Evolutionary conservation across 1,139 yeast species (phyloP).

Genomic region (Blastobotrys apis): DNA sequence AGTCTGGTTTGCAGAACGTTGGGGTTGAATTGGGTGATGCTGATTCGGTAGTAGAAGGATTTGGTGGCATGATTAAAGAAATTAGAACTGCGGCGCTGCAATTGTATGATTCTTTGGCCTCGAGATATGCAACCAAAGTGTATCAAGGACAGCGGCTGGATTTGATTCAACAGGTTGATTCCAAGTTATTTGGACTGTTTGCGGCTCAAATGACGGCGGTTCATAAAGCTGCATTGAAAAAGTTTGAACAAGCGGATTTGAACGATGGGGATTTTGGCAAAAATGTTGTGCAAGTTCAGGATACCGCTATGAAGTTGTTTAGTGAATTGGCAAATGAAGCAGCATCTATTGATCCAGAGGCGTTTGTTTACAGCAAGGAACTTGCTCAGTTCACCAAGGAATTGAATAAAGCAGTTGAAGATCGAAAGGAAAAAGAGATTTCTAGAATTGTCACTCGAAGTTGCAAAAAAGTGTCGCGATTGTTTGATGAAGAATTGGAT

Average conservation of each 20-base stretch:
- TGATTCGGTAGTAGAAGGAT: conserved; percentile 25
- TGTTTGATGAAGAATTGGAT: conserved; percentile 32
- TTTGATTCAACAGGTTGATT: conserved; percentile 38
- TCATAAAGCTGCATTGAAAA: conserved; percentile 31
- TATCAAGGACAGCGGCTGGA: conserved; percentile 56
- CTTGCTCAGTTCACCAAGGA: conserved; percentile 25
- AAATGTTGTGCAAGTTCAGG: conserved; percentile 14
- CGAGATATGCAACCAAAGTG: conserved; percentile 63
- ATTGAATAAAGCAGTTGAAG: conserved; percentile 29
- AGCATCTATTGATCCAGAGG: conserved; percentile 27
- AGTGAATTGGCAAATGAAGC: conserved; percentile 22
- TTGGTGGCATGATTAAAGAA: conserved; percentile 30
- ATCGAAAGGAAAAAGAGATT: conserved; percentile 34
- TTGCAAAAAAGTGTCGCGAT: conserved; percentile 26
- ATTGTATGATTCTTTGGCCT: conserved; percentile 62
- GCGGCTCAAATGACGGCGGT: conserved; percentile 40
- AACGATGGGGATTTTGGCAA: conserved; percentile 6
- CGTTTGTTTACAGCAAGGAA: conserved; percentile 25
- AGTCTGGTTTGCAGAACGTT: conserved; percentile 15
- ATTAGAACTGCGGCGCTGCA: conserved; percentile 41
- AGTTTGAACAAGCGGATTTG: conserved; percentile 24
- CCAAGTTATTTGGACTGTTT: conserved; percentile 37
- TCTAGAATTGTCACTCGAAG: conserved; percentile 32
- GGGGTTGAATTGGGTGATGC: conserved; percentile 31
- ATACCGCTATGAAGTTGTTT: conserved; percentile 20